Percentiles rank a stretch among this genome's conserved stretches.
These are phyloP conservation scores for Vitis hybrid DNA, from an alignment of 177 flowering plant species.

Conservation along the genomic window DNA sequence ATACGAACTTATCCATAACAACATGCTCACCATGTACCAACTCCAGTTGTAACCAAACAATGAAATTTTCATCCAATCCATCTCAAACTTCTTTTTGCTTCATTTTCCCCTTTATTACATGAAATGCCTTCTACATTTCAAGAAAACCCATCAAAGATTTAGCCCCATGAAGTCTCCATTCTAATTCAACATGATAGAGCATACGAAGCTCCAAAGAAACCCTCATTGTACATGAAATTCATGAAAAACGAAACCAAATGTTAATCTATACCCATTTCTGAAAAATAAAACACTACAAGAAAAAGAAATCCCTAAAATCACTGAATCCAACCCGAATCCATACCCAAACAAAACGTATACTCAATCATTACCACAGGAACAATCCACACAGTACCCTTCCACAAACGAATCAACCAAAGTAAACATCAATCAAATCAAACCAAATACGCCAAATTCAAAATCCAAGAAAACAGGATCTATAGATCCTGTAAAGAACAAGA, in stretches of 20 bases:
- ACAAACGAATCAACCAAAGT: too few species aligned
- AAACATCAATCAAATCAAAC: too few species aligned
- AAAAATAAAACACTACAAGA: background rate
- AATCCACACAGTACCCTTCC: background rate
- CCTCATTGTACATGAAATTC: background rate
- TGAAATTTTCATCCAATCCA: too few species aligned
- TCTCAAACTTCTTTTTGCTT: background rate
- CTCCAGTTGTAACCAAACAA: background rate
- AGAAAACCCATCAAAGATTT: background rate
- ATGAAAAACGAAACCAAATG: background rate
- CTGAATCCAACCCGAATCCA: background rate
- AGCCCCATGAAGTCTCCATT: background rate
- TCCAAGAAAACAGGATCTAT: too few species aligned
- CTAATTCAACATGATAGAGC: background rate
- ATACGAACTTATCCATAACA: background rate
- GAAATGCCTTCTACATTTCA: background rate
- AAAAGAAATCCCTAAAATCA: background rate
- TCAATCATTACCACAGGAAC: background rate
- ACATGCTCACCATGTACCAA: background rate
- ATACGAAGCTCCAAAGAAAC: background rate
- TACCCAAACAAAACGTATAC: background rate
- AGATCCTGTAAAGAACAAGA: too few species aligned
- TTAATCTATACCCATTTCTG: background rate
- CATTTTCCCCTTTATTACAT: background rate
- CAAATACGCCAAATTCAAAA: too few species aligned